Evolutionary conservation across 768 basidiomycete species (phyloP), one percentile per base, ranked within the genome.

Genomic region (Suillus subalutaceus): DNA sequence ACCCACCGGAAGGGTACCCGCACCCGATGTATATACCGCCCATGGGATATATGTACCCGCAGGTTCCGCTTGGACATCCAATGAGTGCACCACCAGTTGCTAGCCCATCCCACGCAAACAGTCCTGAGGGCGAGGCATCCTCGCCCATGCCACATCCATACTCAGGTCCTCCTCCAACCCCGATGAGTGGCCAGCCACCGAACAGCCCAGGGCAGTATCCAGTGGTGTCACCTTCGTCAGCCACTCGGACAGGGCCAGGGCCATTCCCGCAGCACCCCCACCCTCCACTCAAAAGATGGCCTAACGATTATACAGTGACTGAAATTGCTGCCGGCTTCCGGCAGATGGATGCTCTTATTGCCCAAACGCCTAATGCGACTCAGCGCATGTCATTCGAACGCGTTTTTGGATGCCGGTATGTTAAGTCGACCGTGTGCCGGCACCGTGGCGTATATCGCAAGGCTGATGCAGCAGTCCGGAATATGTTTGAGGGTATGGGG

Each of bases 381-480:
- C 90, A 90, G 70, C 85, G 85, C n/a, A 78, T 79, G 2, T 88
- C 89, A 7, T 91, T 91, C 65, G 88, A 90, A 73, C 86, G 86
- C 52, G 86, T 90, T 46, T 91, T 91, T 74, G 86, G 87, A 41
- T 86, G 84, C 69, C 82, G 88, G 38, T 91, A 91, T 71, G 88
- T 91, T 41, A 91, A 91, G 76, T 88, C 86, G 71, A 91, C 90
- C 0, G 87, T 91, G 18, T 90, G 89, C 73, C 84, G 89, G 15
- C 89, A 90, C 70, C 83, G 88, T n/a, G 86, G 86, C 0, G 84
- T 89, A 52, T 90, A 90, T 84, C 80, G 85, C 64, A 84, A 85
- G 67, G 88, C 90, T 3, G 82, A 82, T 38, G 74, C 76, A 55
- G 74, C 72, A 8, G 69, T 89, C 63, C 78, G 84, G 32, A 80